These are phyloP conservation scores for Candida ortonii DNA, from an alignment of 805 yeast genomes.

Conservation along the genomic window DNA sequence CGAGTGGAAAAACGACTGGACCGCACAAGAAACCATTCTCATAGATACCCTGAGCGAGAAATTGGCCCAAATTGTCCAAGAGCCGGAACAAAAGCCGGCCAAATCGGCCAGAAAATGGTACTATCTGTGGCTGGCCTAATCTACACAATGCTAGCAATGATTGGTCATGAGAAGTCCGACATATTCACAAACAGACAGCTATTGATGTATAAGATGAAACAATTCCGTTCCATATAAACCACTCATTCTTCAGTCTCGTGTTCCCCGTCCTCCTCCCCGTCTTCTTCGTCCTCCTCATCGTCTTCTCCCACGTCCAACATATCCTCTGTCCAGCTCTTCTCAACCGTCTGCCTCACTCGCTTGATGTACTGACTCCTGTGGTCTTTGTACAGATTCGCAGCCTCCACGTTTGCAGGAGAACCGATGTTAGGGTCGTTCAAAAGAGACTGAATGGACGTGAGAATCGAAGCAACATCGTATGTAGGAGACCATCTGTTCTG, in stretches of 20 bases:
- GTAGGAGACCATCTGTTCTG: slow-evolving; percentile 99
- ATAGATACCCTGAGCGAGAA: slow-evolving; percentile 15
- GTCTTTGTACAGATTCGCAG: slow-evolving; percentile 92
- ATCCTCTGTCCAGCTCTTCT: slow-evolving; percentile 88
- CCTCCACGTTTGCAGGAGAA: slow-evolving; percentile 97
- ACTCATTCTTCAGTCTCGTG: slow-evolving; percentile 12
- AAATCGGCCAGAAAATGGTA: slow-evolving; percentile 42
- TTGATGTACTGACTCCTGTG: slow-evolving; percentile 90
- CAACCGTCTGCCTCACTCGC: slow-evolving; percentile 92
- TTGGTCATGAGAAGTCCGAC: no score
- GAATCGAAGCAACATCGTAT: slow-evolving; percentile 91
- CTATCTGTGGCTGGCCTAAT: slow-evolving; percentile 49
- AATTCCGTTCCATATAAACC: slow-evolving; percentile 1
- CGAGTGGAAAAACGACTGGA: slow-evolving; percentile 24
- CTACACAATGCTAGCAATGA: no score
- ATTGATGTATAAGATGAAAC: neutral
- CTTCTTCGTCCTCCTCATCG: slow-evolving; percentile 32
- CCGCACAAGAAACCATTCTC: slow-evolving; percentile 12
- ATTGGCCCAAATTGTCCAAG: slow-evolving; percentile 8
- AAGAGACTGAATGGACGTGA: slow-evolving; percentile 88
- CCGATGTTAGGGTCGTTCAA: slow-evolving; percentile 95
- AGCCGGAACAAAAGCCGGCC: slow-evolving; percentile 1
- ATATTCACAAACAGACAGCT: slow-evolving; percentile 4
- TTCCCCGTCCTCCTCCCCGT: slow-evolving; percentile 22
- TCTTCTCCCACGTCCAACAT: slow-evolving; percentile 57